phyloP scores from a whole-genome alignment of 257 asterid genomes.

The Scutellaria galericulata region DNA sequence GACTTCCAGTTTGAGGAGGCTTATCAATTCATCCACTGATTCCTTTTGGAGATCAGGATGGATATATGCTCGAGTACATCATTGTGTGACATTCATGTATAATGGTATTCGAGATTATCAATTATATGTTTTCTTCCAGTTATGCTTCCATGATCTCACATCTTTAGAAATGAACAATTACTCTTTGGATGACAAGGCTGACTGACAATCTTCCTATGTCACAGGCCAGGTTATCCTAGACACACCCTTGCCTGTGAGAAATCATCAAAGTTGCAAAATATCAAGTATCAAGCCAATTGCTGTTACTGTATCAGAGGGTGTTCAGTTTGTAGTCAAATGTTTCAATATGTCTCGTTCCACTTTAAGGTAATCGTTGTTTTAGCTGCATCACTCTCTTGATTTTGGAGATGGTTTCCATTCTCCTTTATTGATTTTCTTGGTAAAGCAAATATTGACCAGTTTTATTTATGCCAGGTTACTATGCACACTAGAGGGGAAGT shows the following conservation, averaged over 20 bases:
- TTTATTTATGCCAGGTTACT: constrained; percentile 56
- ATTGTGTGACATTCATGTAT: constrained; percentile 67
- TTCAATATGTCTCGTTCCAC: constrained; percentile 64
- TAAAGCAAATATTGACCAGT: constrained; percentile 1
- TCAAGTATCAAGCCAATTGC: constrained; percentile 82
- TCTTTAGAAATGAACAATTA: background rate
- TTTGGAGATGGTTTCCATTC: constrained; percentile 26
- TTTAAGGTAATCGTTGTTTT: constrained; percentile 62
- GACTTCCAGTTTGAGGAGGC: constrained; percentile 71
- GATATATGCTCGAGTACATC: constrained; percentile 77
- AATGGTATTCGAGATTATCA: constrained; percentile 58
- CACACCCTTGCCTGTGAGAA: constrained; percentile 55
- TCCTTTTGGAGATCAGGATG: constrained; percentile 88
- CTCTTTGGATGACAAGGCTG: constrained; percentile 18
- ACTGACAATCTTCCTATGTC: constrained; percentile 36
- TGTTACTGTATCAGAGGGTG: constrained; percentile 67
- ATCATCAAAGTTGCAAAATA: constrained; percentile 60
- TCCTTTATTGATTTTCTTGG: background rate
- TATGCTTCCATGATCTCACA: constrained; percentile 8
- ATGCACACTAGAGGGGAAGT: constrained; percentile 80
- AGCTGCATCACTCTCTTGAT: constrained; percentile 20
- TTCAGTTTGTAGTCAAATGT: constrained; percentile 77
- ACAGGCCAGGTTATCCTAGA: constrained; percentile 82
- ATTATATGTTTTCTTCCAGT: constrained; percentile 19
- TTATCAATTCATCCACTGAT: constrained; percentile 70